Base-by-base conservation (phyloP, 257 asterid species). In the Lantana camara region DNA sequence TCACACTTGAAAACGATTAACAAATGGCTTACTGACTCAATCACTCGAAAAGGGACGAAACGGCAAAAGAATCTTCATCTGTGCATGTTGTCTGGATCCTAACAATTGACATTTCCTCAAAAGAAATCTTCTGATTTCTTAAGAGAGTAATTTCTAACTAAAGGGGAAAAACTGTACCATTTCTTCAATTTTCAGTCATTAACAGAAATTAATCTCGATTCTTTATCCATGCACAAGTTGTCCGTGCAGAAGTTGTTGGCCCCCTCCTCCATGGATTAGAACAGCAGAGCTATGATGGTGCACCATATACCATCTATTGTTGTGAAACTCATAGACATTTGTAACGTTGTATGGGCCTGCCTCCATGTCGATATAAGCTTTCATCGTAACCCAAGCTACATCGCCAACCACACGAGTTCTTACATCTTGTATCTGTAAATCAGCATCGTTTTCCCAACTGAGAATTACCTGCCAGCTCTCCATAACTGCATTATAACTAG, bases 381-480 rank as follows among this genome's bases (percentile, higher is more conserved):
- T 90, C 99, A 88, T 90, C 52, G 97, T 87, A 8, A 93, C 95
- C 99, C 99, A 93, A 30, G 99, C 96, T 72, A 77, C 66, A 58
- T 79, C 95, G 23, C 84, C 65, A 44, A 78, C 69, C 14, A 90
- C 96, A 27, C 99, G 92, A 24, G 82, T 83, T 70, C 90, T 79
- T 49, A 93, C 92, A 29, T 93, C 95, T 68, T 72, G 82, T 54
- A 88, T 60, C 71, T 88, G 85, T 69, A 87, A 83, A 78, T 90
- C 86, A 57, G 77, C 81, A 13, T 75, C 89, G 58, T 87, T 82
- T 37, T 88, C 96, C 96, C 96, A 90, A 80, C 57, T 76, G 47
- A 90, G 84, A 35, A 81, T 89, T 34, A 81, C 52, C 70, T 88
- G 89, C 99, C 99, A 90, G 83, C 99, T 93, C 59, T 75, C 92